A percentile compares a stretch with the other conserved stretches of the same genome.
Evolutionary conservation across 2,329 filamentous ascomycete species (phyloP).

Genomic region (Myriosclerotinia curreyana): DNA sequence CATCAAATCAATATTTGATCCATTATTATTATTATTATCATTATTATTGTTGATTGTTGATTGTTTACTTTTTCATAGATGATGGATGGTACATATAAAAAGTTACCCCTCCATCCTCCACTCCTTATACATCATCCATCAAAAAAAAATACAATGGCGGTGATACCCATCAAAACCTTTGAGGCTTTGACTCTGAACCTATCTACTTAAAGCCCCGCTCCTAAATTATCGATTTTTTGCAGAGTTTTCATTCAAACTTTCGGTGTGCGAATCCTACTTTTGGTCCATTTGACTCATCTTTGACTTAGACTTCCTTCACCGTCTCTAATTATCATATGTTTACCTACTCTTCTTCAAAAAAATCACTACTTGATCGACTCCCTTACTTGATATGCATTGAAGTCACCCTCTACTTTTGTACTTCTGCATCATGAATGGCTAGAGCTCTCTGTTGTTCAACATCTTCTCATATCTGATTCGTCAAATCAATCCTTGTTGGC

Average conservation of each 20-base stretch:
- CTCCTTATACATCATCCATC: background rate
- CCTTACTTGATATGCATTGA: slow-evolving; percentile 11
- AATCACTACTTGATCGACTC: background rate
- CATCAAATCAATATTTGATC: slow-evolving; percentile 10
- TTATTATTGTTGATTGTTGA: too few species aligned
- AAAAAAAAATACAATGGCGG: background rate
- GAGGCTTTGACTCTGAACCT: background rate
- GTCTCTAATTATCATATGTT: slow-evolving; percentile 1
- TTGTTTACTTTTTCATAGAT: background rate
- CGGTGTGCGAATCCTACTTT: slow-evolving; percentile 7
- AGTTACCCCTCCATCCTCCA: background rate
- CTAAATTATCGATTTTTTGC: background rate
- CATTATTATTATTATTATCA: too few species aligned
- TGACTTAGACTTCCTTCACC: slow-evolving; percentile 9
- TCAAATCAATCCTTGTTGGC: background rate
- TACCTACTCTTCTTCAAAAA: background rate
- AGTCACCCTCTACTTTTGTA: background rate
- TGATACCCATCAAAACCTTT: slow-evolving; percentile 1
- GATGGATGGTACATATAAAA: background rate
- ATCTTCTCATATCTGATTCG: background rate
- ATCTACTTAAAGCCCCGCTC: too few species aligned
- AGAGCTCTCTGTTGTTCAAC: background rate
- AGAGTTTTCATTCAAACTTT: slow-evolving; percentile 13
- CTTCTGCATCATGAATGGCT: slow-evolving; percentile 15
- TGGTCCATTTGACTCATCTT: slow-evolving; percentile 2